phyloP scores from a whole-genome alignment of 306 rosid species.

The Prunus salicina region DNA sequence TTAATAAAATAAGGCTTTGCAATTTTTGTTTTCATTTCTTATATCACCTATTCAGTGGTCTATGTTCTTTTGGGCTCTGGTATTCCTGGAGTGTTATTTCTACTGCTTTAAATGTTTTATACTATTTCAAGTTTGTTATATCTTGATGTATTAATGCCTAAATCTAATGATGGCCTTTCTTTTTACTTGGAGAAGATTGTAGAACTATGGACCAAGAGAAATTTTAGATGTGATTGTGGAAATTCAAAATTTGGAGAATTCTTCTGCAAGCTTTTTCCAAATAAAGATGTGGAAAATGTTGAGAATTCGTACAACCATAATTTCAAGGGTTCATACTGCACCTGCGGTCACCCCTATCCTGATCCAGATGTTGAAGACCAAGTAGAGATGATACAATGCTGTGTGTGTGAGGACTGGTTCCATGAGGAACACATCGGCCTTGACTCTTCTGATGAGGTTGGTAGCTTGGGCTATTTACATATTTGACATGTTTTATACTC shows the following conservation, averaged over 20 bases:
- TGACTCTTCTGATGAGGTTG: slow-evolving; percentile 76
- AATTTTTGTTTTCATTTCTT: not conserved
- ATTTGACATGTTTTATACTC: slow-evolving; percentile 3
- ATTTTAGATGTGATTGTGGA: slow-evolving; percentile 96
- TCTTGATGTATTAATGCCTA: slow-evolving; percentile 1
- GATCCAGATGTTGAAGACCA: slow-evolving; percentile 92
- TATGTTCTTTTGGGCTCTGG: slow-evolving; percentile 11
- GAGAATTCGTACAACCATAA: slow-evolving; percentile 83
- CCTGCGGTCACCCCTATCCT: slow-evolving; percentile 90
- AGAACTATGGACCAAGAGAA: slow-evolving; percentile 97
- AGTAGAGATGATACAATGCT: slow-evolving; percentile 95
- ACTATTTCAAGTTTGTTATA: not conserved
- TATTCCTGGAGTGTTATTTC: not conserved
- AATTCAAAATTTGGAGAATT: slow-evolving; percentile 91
- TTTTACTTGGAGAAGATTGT: slow-evolving; percentile 59
- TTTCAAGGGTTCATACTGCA: slow-evolving; percentile 89
- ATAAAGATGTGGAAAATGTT: slow-evolving; percentile 71
- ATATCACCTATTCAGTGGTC: not conserved
- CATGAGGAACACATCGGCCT: slow-evolving; percentile 97
- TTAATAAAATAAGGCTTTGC: not conserved
- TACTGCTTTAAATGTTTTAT: not conserved
- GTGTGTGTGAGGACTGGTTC: slow-evolving; percentile 98
- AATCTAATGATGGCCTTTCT: slow-evolving; percentile 4
- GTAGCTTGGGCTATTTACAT: slow-evolving; percentile 23
- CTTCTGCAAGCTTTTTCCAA: slow-evolving; percentile 76